Base-by-base conservation (phyloP, 2,329 filamentous ascomycete genomes). In the Myriosclerotinia curreyana region DNA sequence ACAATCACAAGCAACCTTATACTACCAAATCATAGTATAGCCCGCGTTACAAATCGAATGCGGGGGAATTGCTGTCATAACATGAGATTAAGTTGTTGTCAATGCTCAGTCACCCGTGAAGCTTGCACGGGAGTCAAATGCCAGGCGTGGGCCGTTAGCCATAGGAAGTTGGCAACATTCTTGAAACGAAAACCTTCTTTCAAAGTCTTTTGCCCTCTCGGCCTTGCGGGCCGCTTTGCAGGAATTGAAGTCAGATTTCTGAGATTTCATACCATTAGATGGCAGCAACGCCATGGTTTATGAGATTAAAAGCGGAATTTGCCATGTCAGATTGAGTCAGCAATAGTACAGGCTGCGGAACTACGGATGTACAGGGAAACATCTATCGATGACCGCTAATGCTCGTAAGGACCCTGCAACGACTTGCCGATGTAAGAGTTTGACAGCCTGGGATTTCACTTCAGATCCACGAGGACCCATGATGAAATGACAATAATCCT, bases 241-340 rank as follows among this genome's bases (percentile, higher is more conserved):
- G 20, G n/a, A 48, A n/a, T 52, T 14, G 5, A 36, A 36, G 4
- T 6, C 25, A 53, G n/a, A 15, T 25, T 17, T 17, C 12, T 11
- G 15, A 22, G 28, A 12, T 17, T 22, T 46, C 9, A 25, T 36
- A 4, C 17, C 2, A 53, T 15, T 8, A 14, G 31, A 17, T 8
- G 40, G 7, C 20, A 56, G 25, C 25, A 44, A 34, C 20, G 11
- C 44, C 20, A 46, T 34, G 54, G 25, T 2, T 22, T 28, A 2
- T n/a, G 40, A 34, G 2, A 34, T 34, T 56, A 12, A 5, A 11
- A 56, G 28, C 40, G 54, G 54, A 46, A 46, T 5, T 56, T 46
- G 25, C 11, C 54, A 34, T 46, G 54, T 56, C 40, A 56, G 54
- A 56, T 17, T n/a, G 14, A 46, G 38, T 44, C 25, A 56, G 38